Evolutionary conservation across 345 rosid genomes (phyloP).

Genomic region (Durio zibethinus): DNA sequence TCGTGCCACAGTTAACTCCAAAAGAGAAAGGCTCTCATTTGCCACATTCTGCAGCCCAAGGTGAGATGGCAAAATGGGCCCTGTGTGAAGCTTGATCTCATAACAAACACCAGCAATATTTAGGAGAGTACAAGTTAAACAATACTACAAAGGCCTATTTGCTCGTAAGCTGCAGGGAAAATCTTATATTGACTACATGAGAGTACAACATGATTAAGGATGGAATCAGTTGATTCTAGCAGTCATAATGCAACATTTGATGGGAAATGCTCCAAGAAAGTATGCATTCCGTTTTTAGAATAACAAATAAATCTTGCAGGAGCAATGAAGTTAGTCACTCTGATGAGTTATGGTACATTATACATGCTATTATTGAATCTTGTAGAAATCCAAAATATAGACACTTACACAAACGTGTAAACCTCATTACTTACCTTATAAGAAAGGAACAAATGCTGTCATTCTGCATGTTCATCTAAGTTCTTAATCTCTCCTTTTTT

Average conservation of each 20-base stretch:
- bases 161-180: slow-evolving; percentile 20
- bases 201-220: neutral
- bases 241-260: neutral
- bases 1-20: slow-evolving; percentile 37
- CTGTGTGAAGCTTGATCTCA: slow-evolving; percentile 41
- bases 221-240: neutral
- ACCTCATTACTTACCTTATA: neutral
- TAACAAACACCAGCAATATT: slow-evolving; percentile 24
- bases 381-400: neutral
- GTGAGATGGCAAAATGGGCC: slow-evolving; percentile 33
- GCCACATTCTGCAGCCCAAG: slow-evolving; percentile 34
- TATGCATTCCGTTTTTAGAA: neutral
- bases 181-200: slow-evolving; percentile 20
- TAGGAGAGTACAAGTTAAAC: neutral
- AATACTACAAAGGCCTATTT: slow-evolving; percentile 14
- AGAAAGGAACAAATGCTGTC: neutral
- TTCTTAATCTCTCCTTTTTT: no score
- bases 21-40: slow-evolving; percentile 27
- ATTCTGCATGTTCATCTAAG: no score
- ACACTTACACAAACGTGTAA: neutral
- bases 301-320: neutral
- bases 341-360: neutral
- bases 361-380: neutral
- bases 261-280: neutral
- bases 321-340: no score